A percentile compares a stretch with the other conserved stretches of the same genome.
Evolutionary conservation across 2,329 filamentous ascomycete species (phyloP).

Genomic region (Cladorrhinum sp.): DNA sequence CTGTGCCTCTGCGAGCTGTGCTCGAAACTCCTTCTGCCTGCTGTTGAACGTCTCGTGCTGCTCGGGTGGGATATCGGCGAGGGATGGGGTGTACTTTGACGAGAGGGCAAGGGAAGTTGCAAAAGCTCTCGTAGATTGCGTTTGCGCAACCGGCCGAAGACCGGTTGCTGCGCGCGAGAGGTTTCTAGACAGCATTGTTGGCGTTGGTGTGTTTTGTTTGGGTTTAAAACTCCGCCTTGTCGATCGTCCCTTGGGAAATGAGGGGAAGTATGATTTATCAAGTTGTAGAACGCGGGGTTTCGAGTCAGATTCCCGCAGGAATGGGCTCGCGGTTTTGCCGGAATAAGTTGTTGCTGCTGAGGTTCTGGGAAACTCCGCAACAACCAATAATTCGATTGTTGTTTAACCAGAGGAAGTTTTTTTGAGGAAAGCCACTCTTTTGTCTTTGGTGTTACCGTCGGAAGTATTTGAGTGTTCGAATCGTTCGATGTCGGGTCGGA

Average conservation of each 20-base stretch:
- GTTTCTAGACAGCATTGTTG: conserved; percentile 48
- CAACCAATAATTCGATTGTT: neutral
- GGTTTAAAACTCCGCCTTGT: neutral
- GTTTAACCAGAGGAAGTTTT: neutral
- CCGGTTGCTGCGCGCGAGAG: conserved; percentile 44
- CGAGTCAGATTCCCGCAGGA: neutral
- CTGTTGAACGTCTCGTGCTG: conserved; percentile 73
- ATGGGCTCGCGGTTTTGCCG: neutral
- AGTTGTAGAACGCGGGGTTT: neutral
- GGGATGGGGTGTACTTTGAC: conserved; percentile 60
- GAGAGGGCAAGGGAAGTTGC: conserved; percentile 48
- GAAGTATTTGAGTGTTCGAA: neutral
- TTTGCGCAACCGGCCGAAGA: conserved; percentile 10
- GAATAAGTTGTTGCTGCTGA: neutral
- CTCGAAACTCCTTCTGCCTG: conserved; percentile 83
- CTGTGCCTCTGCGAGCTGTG: conserved; percentile 71
- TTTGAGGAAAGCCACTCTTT: neutral
- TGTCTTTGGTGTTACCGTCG: neutral
- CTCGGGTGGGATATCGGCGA: conserved; percentile 77
- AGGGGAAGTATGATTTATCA: neutral
- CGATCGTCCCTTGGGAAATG: neutral
- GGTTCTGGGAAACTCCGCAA: neutral
- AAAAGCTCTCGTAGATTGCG: conserved; percentile 48
- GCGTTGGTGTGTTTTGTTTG: conserved; percentile 1
- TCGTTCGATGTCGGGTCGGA: neutral